A percentile compares a stretch with the other conserved stretches of the same genome.
Conservation (phyloP, 306 rosid genomes). For the Nissolia schottii region DNA sequence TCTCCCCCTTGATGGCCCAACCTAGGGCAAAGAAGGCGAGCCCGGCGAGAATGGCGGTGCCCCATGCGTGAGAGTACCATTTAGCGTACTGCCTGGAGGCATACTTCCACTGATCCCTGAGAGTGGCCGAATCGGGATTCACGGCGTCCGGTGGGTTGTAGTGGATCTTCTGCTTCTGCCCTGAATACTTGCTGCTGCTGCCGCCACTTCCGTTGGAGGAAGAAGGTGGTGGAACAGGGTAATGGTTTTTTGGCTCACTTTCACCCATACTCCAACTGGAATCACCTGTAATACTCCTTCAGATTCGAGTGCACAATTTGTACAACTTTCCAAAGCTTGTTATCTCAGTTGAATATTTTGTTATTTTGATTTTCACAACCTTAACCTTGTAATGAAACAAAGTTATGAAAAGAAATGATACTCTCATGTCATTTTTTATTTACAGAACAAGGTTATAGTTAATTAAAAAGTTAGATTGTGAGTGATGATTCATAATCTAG, state of each 20-base stretch:
- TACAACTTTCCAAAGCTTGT: no score
- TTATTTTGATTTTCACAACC: no score
- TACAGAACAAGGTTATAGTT: no score
- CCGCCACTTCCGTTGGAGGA: neutral
- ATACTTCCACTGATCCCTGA: conserved; percentile 80
- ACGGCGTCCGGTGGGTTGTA: conserved; percentile 62
- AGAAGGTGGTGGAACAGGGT: conserved; percentile 16
- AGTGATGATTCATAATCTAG: no score
- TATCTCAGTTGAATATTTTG: no score
- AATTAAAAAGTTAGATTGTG: no score
- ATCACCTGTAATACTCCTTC: neutral
- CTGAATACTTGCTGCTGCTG: conserved; percentile 22
- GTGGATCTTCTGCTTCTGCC: conserved; percentile 29
- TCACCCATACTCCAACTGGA: conserved; percentile 33
- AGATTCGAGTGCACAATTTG: neutral
- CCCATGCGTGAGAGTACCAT: conserved; percentile 97
- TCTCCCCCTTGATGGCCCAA: conserved; percentile 86
- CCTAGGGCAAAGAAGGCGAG: conserved; percentile 90
- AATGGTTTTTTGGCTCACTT: conserved; percentile 26
- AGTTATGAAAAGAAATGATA: no score
- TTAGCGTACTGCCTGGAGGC: conserved; percentile 68
- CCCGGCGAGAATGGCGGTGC: conserved; percentile 90
- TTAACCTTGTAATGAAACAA: no score
- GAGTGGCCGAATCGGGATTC: conserved; percentile 78
- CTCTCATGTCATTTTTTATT: no score